phyloP scores from a whole-genome alignment of 208 protist species.

The Acanthamoeba lenticulata region DNA sequence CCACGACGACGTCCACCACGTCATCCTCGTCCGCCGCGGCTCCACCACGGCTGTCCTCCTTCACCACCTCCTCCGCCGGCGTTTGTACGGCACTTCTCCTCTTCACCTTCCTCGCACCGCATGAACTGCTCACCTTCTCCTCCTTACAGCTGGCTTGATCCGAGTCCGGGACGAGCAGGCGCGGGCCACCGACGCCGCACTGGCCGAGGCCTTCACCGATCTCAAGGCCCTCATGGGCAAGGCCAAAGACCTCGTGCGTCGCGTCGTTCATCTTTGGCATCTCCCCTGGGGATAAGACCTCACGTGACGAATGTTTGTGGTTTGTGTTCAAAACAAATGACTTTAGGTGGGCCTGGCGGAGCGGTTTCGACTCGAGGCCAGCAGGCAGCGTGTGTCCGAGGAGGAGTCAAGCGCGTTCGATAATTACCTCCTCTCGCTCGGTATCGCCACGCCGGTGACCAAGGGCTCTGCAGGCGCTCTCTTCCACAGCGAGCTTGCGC shows the following conservation, averaged over 20 bases:
- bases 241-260: conserved; percentile 75
- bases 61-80: not conserved
- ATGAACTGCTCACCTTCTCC: not conserved
- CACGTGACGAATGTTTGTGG: no score
- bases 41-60: not conserved
- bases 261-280: conserved; percentile 21
- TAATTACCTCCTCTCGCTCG: conserved; percentile 70
- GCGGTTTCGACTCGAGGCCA: not conserved
- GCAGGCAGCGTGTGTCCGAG: not conserved
- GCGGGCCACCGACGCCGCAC: conserved; percentile 58
- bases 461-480: conserved; percentile 75
- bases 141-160: conserved; percentile 58
- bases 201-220: conserved; percentile 75
- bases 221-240: conserved; percentile 76
- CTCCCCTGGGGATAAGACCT: not conserved
- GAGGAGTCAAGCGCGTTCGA: conserved; percentile 66
- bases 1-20: not conserved
- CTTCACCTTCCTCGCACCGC: no score
- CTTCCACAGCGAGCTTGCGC: conserved; percentile 74
- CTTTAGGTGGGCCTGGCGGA: not conserved
- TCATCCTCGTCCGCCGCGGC: no score
- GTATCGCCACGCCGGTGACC: conserved; percentile 79
- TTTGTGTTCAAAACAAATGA: no score
- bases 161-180: conserved; percentile 66
- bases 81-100: not conserved